Percentiles rank a stretch among this genome's conserved stretches.
phyloP scores from a whole-genome alignment of 768 basidiomycete species.

The Lepiota venenata region DNA sequence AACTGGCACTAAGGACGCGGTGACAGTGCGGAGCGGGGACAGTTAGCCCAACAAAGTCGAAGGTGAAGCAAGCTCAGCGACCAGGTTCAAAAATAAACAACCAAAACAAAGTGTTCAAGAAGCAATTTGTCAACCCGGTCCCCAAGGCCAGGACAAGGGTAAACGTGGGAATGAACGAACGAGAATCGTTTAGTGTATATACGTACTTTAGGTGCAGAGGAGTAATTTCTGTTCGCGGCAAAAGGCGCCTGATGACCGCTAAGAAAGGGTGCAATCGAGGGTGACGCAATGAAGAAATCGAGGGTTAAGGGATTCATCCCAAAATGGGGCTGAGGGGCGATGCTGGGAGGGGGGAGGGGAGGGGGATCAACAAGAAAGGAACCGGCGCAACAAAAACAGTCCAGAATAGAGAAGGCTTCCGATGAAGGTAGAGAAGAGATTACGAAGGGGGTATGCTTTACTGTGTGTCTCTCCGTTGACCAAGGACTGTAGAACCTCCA shows the following conservation, averaged over 20 bases:
- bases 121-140: neutral
- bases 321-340: neutral
- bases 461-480: conserved; percentile 11
- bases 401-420: conserved; percentile 4
- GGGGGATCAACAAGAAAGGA: conserved; percentile 3
- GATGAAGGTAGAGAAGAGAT: conserved; percentile 5
- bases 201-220: conserved; percentile 7
- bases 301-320: neutral
- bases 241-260: neutral
- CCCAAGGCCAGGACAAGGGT: conserved; percentile 5
- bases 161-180: neutral
- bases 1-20: conserved; percentile 9
- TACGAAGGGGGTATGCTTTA: conserved; percentile 6
- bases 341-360: neutral
- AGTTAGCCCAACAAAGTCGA: neutral
- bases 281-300: neutral
- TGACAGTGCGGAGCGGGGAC: conserved; percentile 1
- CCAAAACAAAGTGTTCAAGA: conserved; percentile 13
- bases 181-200: conserved; percentile 2
- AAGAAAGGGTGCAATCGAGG: neutral
- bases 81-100: conserved; percentile 1
- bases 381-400: conserved; percentile 3
- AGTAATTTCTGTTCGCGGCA: conserved; percentile 1
- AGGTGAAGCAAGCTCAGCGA: neutral
- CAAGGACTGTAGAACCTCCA: conserved; percentile 7